These are phyloP conservation scores for Thymus mandschuricus DNA, from an alignment of 257 asterid species.

Conservation along the genomic window DNA sequence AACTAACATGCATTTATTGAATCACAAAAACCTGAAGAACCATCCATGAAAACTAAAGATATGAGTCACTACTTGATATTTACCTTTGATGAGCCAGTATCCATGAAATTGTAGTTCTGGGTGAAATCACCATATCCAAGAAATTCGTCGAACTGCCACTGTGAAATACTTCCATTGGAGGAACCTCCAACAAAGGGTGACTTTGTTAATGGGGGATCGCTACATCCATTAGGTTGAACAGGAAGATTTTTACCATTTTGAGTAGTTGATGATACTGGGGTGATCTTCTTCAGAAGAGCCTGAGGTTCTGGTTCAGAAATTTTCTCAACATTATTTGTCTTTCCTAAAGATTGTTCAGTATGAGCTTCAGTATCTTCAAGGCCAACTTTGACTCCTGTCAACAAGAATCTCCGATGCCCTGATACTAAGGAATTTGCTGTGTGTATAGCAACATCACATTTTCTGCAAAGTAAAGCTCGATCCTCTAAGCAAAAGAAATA, in stretches of 20 bases:
- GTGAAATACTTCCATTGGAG: slow-evolving; percentile 62
- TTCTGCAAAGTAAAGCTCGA: slow-evolving; percentile 88
- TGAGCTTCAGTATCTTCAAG: slow-evolving; percentile 73
- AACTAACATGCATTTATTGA: neutral
- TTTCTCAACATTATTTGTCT: slow-evolving; percentile 44
- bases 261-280: slow-evolving; percentile 38
- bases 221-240: slow-evolving; percentile 39
- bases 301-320: slow-evolving; percentile 45
- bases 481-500: slow-evolving; percentile 97
- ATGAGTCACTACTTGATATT: slow-evolving; percentile 19
- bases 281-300: slow-evolving; percentile 38
- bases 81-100: slow-evolving; percentile 77
- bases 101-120: slow-evolving; percentile 62
- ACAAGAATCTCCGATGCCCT: slow-evolving; percentile 75
- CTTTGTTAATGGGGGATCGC: slow-evolving; percentile 42
- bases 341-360: slow-evolving; percentile 48
- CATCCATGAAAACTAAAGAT: neutral
- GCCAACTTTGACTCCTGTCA: slow-evolving; percentile 89
- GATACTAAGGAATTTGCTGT: slow-evolving; percentile 67
- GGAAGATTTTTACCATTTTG: slow-evolving; percentile 47
- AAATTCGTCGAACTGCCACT: slow-evolving; percentile 91
- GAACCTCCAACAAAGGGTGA: slow-evolving; percentile 59
- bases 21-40: neutral
- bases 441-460: slow-evolving; percentile 86
- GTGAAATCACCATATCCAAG: slow-evolving; percentile 60